phyloP scores from a whole-genome alignment of 2,329 filamentous ascomycete genomes.

The Aspergillus glaucus region DNA sequence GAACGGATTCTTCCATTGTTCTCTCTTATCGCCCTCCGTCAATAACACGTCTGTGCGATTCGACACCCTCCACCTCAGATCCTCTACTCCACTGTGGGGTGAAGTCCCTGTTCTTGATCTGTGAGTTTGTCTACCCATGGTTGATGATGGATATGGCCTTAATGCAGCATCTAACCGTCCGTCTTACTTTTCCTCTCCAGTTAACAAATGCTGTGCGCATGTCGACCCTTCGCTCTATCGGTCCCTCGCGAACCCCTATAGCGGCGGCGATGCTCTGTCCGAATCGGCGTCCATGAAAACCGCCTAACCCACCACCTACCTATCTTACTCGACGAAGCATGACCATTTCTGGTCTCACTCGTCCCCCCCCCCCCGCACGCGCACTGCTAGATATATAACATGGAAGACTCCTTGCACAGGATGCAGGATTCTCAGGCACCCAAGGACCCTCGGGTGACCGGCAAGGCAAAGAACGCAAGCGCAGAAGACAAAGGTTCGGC shows the following conservation, averaged over 20 bases:
- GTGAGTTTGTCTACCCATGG: neutral
- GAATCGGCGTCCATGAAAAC: neutral
- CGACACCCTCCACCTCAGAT: neutral
- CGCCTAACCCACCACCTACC: neutral
- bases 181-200: neutral
- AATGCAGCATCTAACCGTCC: neutral
- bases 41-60: neutral
- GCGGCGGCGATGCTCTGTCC: neutral
- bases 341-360: constrained; percentile 10
- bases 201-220: neutral
- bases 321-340: constrained; percentile 13
- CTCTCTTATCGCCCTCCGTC: neutral
- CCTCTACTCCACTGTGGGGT: neutral
- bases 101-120: neutral
- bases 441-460: constrained; percentile 10
- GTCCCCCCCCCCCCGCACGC: constrained; percentile 14
- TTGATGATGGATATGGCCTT: neutral
- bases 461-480: constrained; percentile 25
- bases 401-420: constrained; percentile 18
- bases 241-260: constrained; percentile 2
- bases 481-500: constrained; percentile 21
- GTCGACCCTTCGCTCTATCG: neutral
- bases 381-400: constrained; percentile 19
- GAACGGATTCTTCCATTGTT: no score
- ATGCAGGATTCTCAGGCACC: constrained; percentile 3